These are phyloP conservation scores for Arthrobotrys conoides DNA, from an alignment of 2,329 filamentous ascomycete species.

Conservation along the genomic window DNA sequence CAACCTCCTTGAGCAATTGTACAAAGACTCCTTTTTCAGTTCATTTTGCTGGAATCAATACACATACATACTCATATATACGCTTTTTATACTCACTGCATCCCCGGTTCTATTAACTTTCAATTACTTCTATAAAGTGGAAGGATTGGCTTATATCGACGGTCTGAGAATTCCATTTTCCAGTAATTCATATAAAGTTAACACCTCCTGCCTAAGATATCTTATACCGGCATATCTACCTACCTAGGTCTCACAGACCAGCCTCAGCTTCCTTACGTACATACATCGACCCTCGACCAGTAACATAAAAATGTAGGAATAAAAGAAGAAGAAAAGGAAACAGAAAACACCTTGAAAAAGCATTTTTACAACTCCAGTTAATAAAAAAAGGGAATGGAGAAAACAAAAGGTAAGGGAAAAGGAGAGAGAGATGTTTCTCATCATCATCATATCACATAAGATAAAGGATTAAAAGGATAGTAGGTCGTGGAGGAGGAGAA, in stretches of 20 bases:
- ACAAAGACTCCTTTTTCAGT: background rate
- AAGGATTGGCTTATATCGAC: background rate
- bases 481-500: no score
- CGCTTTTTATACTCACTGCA: background rate
- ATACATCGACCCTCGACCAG: background rate
- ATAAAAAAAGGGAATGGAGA: background rate
- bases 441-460: background rate
- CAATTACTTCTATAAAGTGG: no score
- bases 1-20: background rate
- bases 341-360: background rate
- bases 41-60: background rate
- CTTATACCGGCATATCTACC: no score
- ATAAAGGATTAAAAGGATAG: no score
- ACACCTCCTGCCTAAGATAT: no score
- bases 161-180: background rate
- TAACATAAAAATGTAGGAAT: background rate
- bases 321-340: background rate
- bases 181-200: background rate
- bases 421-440: background rate
- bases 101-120: no score
- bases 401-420: background rate
- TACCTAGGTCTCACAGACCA: no score
- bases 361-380: slow-evolving; percentile 9
- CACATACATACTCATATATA: background rate
- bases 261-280: background rate